Evolutionary conservation across 257 asterid genomes (phyloP), one percentile per base, ranked within the genome.

Genomic region (Solanum okadae): DNA sequence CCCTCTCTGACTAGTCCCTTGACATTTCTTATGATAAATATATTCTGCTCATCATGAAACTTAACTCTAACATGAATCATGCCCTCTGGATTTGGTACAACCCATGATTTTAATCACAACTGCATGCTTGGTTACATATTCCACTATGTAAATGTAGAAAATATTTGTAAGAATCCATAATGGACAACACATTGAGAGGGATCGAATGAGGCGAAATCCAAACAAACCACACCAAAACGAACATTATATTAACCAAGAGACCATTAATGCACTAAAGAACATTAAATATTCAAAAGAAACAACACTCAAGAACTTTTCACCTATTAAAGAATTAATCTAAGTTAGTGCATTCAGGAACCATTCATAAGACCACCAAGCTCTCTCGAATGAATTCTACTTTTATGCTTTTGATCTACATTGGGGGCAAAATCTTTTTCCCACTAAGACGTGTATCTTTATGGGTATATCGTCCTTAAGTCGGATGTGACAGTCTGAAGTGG

Each of bases 1-100:
- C 93, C 38, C 90, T 91, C 89, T 71, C 87, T 82, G 20, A 89
- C 91, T 33, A 91, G 90, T 86, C 91, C 93, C 90, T 91, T 91
- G 44, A 87, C 91, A 15, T 91, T 91, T 75, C 92, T 91, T 91
- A 87, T 89, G 87, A 89, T 89, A 56, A 89, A 89, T 33, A 89
- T 65, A 42, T 89, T 91, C 14, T 88, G 93, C 46, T 91, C 87
- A 1, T 89, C 91, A 52, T 89, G 61, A 25, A 91, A 91, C 88
- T 89, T 88, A 34, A 91, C 93, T 86, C 90, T 89, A 40, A 89
- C 90, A 52, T 89, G 89, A 40, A 90, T 89, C 85, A 89, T 91
- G 87, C 1, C 90, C 91, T 33, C 89, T 40, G 61, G 88, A 91
- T 83, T 91, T 90, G 8, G 91, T 89, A 25, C 89, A 89, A 35